Evolutionary conservation across 805 yeast species (phyloP).

Genomic region (Saturnispora quitensis): DNA sequence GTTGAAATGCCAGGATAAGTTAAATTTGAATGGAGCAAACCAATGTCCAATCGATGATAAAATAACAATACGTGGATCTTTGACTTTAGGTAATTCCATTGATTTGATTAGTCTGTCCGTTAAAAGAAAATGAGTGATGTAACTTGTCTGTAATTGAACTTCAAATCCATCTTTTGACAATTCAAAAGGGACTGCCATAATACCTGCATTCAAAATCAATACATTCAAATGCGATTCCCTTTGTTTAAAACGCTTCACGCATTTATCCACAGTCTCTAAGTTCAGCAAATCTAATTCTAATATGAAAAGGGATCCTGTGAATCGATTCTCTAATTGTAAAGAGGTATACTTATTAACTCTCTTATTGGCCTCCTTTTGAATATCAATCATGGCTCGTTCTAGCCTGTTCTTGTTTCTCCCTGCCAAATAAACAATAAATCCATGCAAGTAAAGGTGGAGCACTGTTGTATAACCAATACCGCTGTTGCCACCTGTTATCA

Average conservation of each 20-base stretch:
- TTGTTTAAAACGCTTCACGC: conserved; percentile 37
- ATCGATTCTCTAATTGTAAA: conserved; percentile 18
- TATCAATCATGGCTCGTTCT: conserved; percentile 44
- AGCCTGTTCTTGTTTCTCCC: conserved; percentile 57
- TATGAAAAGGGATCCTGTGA: conserved; percentile 42
- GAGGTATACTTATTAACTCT: conserved; percentile 19
- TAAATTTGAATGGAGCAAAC: conserved; percentile 39
- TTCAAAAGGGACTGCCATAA: conserved; percentile 65
- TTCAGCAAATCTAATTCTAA: conserved; percentile 49
- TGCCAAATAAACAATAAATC: conserved; percentile 64
- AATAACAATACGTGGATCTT: conserved; percentile 47
- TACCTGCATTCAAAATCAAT: conserved; percentile 71
- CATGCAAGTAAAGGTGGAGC: conserved; percentile 69
- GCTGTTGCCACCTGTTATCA: conserved; percentile 74
- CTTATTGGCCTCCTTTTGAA: conserved; percentile 43
- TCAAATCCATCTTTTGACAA: conserved; percentile 60
- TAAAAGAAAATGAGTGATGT: conserved; percentile 63
- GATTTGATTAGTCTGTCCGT: conserved; percentile 51
- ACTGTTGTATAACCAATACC: conserved; percentile 77
- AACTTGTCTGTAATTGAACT: conserved; percentile 71
- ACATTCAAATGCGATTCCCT: conserved; percentile 47
- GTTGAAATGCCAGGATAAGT: conserved; percentile 41
- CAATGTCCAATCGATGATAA: conserved; percentile 60
- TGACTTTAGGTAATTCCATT: conserved; percentile 30
- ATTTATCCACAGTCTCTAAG: conserved; percentile 37